Evolutionary conservation across 2,329 filamentous ascomycete genomes (phyloP), one percentile per base, ranked within the genome.

Genomic region (Fusarium begoniae): DNA sequence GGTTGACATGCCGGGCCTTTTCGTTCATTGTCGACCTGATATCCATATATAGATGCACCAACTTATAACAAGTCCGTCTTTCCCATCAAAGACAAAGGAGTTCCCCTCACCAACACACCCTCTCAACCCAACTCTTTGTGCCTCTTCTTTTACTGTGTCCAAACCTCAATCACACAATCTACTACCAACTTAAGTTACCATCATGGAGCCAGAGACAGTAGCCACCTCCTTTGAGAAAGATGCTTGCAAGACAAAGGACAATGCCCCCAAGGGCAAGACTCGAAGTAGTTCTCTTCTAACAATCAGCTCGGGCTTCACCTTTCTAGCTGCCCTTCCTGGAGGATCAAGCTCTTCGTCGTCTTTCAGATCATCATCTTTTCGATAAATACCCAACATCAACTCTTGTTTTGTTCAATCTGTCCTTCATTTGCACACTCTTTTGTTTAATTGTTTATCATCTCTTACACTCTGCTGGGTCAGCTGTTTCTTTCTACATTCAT

Each of bases 251-350:
- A 75, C 77, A 69, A 79, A 77, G 68, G 73, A 79, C 41, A 68
- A 69, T 55, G 51, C 56, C 30, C 60, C 65, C 26, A 79, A 77
- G 64, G 56, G 62, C 57, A 79, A 79, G 64, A 69, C 50, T 48
- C 60, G 77, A 66, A 79, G 77, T 57, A 69, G 73, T 43, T 79
- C 77, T 24, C 69, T 79, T 51, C 66, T 78, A 38, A 79, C 77
- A 66, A 77, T 79, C 60, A 79, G 75, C 35, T 79, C 77, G 14
- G 77, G 77, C 70, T 78, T 79, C 61, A 79, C 77, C 35, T 79
- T 79, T 56, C 66, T 79, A 22, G 77, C 77, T 41, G 77, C 77
- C 43, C 74, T 79, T 32, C 75, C 77, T 45, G 75, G 78, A 40
- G 67, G 65, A 57, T 63, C 75, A 32, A 71, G 56, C 37, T 58